Conservation (phyloP, 441 rosid species). For the Pelargonium myrrhifolium region DNA sequence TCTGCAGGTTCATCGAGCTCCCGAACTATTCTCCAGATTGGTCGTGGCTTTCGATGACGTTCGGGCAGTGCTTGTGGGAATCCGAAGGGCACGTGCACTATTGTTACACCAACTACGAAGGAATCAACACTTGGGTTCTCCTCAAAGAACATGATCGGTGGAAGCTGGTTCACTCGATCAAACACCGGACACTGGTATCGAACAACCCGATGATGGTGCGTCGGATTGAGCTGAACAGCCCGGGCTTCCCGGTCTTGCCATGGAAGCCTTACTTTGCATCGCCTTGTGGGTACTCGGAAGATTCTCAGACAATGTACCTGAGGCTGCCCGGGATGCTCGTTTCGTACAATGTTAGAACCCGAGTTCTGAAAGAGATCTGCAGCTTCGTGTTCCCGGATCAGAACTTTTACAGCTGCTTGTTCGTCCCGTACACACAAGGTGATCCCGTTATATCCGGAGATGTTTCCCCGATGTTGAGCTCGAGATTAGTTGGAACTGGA, state of each 20-base stretch:
- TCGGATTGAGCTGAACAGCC: neutral
- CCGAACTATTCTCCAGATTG: conserved; percentile 19
- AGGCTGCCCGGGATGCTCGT: conserved; percentile 18
- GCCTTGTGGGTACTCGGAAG: conserved; percentile 17
- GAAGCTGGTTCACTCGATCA: conserved; percentile 13
- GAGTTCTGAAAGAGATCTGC: conserved; percentile 13
- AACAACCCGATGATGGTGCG: conserved; percentile 16
- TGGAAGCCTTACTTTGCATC: conserved; percentile 17
- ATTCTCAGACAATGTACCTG: conserved; percentile 16
- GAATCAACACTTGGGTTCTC: conserved; percentile 25
- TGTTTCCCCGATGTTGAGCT: neutral
- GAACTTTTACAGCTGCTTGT: conserved; percentile 18
- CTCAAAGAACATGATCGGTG: conserved; percentile 16
- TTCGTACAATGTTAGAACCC: conserved; percentile 17
- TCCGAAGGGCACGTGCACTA: conserved; percentile 18
- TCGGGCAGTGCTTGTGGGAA: conserved; percentile 25
- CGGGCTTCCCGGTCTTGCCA: neutral
- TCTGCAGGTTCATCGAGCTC: conserved; percentile 21
- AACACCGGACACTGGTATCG: conserved; percentile 11
- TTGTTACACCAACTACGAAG: conserved; percentile 19
- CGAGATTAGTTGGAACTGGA: neutral
- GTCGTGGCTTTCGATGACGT: conserved; percentile 20
- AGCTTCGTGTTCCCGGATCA: conserved; percentile 9
- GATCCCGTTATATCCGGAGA: neutral
- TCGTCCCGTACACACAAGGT: conserved; percentile 1